These are phyloP conservation scores for Fusarium sp. DNA, from an alignment of 2,329 filamentous ascomycete genomes.

Conservation along the genomic window DNA sequence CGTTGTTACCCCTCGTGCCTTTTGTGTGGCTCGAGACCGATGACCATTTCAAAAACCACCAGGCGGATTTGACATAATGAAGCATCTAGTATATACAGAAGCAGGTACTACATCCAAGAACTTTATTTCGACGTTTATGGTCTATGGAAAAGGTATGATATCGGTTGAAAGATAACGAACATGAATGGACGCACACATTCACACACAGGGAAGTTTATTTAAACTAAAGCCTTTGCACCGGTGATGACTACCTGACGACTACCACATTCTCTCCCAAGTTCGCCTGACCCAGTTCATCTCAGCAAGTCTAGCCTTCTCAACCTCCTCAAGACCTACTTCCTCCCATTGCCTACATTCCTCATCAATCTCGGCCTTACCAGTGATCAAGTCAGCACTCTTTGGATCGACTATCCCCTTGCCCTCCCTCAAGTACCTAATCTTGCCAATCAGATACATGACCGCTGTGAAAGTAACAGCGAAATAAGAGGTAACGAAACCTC, in stretches of 20 bases:
- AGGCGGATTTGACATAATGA: too few species aligned
- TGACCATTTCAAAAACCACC: too few species aligned
- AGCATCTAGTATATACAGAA: too few species aligned
- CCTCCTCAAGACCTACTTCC: constrained; percentile 60
- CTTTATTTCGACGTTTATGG: too few species aligned
- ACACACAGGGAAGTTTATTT: too few species aligned
- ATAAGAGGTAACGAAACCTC: constrained; percentile 66
- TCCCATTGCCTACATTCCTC: constrained; percentile 62
- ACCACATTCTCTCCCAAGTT: constrained; percentile 57
- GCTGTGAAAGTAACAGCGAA: constrained; percentile 70
- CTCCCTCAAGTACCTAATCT: constrained; percentile 59
- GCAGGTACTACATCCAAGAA: too few species aligned
- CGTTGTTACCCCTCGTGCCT: too few species aligned
- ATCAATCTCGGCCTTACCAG: constrained; percentile 75
- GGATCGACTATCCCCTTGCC: constrained; percentile 17
- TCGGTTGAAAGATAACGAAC: too few species aligned
- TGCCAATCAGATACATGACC: constrained; percentile 49
- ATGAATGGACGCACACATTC: too few species aligned
- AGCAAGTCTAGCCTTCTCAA: constrained; percentile 54
- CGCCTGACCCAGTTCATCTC: constrained; percentile 53
- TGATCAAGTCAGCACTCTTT: constrained; percentile 46
- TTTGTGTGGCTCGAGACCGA: too few species aligned
- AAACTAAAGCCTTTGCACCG: too few species aligned
- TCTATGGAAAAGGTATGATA: too few species aligned
- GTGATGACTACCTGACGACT: constrained; percentile 5